phyloP scores from a whole-genome alignment of 768 basidiomycete species.

The Butyriboletus loyo region DNA sequence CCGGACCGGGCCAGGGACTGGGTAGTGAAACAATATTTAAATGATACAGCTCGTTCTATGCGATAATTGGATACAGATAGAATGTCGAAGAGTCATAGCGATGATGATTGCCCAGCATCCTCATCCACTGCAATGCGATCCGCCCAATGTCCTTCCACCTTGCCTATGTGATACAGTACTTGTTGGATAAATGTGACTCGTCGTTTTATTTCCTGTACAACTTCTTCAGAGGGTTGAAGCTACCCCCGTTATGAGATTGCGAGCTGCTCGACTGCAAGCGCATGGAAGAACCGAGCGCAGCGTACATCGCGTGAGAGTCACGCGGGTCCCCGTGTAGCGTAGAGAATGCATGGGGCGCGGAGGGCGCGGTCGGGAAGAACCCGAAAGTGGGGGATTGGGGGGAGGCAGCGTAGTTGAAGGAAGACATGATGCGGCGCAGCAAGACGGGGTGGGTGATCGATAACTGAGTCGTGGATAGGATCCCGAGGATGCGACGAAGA shows the following conservation, averaged over 20 bases:
- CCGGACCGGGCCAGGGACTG: slow-evolving; percentile 24
- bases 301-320: slow-evolving; percentile 57
- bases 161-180: slow-evolving; percentile 33
- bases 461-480: background rate
- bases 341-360: slow-evolving; percentile 57
- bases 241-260: slow-evolving; percentile 23
- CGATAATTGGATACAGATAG: slow-evolving; percentile 19
- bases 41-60: slow-evolving; percentile 24
- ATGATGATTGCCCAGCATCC: background rate
- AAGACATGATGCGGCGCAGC: slow-evolving; percentile 39
- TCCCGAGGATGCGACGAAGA: background rate
- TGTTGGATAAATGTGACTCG: background rate
- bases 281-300: slow-evolving; percentile 41
- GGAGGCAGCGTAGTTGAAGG: slow-evolving; percentile 36
- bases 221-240: slow-evolving; percentile 34
- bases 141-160: background rate
- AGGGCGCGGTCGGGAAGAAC: slow-evolving; percentile 54
- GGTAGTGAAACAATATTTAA: background rate
- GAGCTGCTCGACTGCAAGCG: slow-evolving; percentile 23
- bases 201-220: slow-evolving; percentile 31
- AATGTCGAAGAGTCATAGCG: slow-evolving; percentile 20
- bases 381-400: slow-evolving; percentile 56
- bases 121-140: background rate
- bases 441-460: background rate
- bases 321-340: slow-evolving; percentile 60